Evolutionary conservation across 2,329 filamentous ascomycete genomes (phyloP).

Genomic region (Tetracladium maxilliforme): DNA sequence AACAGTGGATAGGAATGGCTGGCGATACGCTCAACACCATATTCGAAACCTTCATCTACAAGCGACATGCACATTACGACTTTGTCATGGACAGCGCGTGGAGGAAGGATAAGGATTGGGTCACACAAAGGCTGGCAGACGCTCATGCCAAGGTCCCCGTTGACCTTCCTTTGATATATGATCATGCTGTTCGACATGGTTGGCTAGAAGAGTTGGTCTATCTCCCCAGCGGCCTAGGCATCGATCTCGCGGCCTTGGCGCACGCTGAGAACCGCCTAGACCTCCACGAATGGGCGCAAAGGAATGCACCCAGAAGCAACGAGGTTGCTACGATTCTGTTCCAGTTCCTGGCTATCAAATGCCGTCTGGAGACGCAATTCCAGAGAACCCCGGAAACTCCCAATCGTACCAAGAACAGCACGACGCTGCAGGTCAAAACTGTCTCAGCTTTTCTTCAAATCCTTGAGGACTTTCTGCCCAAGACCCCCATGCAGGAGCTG

Average conservation of each 20-base stretch:
- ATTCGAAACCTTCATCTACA: constrained; percentile 72
- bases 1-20: constrained; percentile 63
- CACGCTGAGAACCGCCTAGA: constrained; percentile 72
- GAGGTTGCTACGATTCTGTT: constrained; percentile 58
- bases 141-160: constrained; percentile 57
- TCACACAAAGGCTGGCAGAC: constrained; percentile 66
- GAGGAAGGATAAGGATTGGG: constrained; percentile 81
- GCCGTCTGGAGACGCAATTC: constrained; percentile 61
- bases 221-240: constrained; percentile 58
- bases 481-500: constrained; percentile 48
- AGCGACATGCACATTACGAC: constrained; percentile 62
- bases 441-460: constrained; percentile 70
- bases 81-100: constrained; percentile 87
- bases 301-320: constrained; percentile 48
- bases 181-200: constrained; percentile 65
- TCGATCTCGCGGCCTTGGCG: constrained; percentile 75
- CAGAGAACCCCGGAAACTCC: constrained; percentile 52
- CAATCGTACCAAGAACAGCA: constrained; percentile 58
- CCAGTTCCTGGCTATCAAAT: constrained; percentile 75
- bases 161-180: constrained; percentile 54
- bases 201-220: constrained; percentile 77
- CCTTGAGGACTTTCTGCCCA: constrained; percentile 53
- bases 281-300: constrained; percentile 65
- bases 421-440: constrained; percentile 71
- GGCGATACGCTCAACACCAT: constrained; percentile 62